Evolutionary conservation across 345 rosid species (phyloP), one percentile per base, ranked within the genome.

Genomic region (Eucalyptus regnans): DNA sequence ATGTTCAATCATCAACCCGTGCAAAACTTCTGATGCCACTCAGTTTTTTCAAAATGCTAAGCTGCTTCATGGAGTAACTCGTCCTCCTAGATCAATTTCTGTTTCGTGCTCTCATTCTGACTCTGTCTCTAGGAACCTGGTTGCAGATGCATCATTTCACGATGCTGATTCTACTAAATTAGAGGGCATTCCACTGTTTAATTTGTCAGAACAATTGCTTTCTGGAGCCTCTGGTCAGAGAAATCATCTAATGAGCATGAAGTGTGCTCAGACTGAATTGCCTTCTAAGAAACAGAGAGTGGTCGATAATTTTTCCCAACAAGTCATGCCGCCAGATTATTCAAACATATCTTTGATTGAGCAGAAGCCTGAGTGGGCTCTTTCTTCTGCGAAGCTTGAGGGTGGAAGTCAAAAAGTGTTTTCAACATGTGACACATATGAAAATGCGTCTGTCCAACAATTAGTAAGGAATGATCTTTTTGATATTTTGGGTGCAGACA

Each of bases 401-500:
- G 83, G 54, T 89, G 93, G 90, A 90, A 89, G 68, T 90, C 85
- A 41, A 20, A 88, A 89, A 89, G 68, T 86, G 29, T 76, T 81
- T 50, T 79, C 91, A 12, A 52, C 87, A 54, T 86, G 89, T 86
- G 60, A 86, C n/a, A 89, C 80, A 8, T 87, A 88, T 89, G 94
- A 90, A 50, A 92, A 92, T 89, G 89, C 81, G 54, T 89, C 90
- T 68, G 88, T 90, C 48, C 94, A 91, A 87, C 88, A 88, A 86
- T 80, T 91, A 27, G 92, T 92, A 50, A 96, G 96, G 88, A 92
- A 94, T 88, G 97, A 94, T 89, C 94, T 96, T 90, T 94, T 93
- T 92, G 98, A 96, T 92, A 89, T 96, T 90, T 91, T 96, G 91
- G 98, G 98, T 56, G 93, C 89, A 46, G 98, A 95, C 92, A 92